Base-by-base conservation (phyloP, 2,329 filamentous ascomycete species). In the Bertia moriformis region DNA sequence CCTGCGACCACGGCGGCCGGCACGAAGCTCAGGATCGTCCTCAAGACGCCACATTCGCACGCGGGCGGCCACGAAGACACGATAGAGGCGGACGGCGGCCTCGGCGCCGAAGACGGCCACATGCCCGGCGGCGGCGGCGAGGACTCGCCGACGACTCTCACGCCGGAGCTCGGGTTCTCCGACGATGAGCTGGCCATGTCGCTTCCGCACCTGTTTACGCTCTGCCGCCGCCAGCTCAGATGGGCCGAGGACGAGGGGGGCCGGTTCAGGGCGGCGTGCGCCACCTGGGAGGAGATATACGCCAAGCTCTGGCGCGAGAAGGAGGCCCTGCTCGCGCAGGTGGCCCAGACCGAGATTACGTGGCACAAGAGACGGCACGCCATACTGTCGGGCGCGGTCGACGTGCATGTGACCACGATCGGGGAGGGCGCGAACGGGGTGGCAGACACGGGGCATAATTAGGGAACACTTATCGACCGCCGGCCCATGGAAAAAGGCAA, bases 251-350 rank as follows among this genome's bases (percentile, higher is more conserved):
- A 75, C 43, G 78, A 88, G 39, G 64, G 67, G 41, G 75, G 82
- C 39, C 57, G 65, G 29, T 62, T 91, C 38, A 70, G 69, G 48
- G 64, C 63, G 40, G 78, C 87, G 54, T 74, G 77, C 46, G 74
- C 78, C 45, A 61, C 63, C 33, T 69, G 81, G 55, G 82, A 89
- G 54, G 71, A 72, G 24, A 50, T 67, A 12, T 78, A 81, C 56
- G 73, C 73, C 53, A 67, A 75, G 44, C 82, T 86, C 52, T 91
- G 84, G 84, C 62, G 75, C 13, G 76, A 83, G 57, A 89, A 89
- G 57, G 83, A 91, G 57, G 68, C 84, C 19, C 57, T 89, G 14
- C 58, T 91, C n/a, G 73, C 84, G 41, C 83, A 86, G 51, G 69
- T 81, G 20, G 68, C 85, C 47, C 58, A 69, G 49, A 68, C 64